Base-by-base conservation (phyloP, 2,329 filamentous ascomycete genomes). In the Penicillium paneum region DNA sequence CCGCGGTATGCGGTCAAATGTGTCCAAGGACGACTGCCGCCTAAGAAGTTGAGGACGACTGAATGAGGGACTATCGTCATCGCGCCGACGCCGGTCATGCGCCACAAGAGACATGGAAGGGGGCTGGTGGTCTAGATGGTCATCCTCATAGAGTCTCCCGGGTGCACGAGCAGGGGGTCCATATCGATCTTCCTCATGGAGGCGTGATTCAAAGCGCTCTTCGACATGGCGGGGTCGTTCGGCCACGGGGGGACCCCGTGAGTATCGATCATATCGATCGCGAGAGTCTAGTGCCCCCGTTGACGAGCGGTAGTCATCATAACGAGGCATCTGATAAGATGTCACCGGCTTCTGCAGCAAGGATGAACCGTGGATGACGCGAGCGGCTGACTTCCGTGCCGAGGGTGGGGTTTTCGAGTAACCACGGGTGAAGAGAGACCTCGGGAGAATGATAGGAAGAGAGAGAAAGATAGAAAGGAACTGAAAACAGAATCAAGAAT, bases 11-110 rank as follows among this genome's bases (percentile, higher is more conserved):
- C 91, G 86, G 73, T 97, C 92, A 68, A 91, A 96, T 0, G 89
- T 96, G 71, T 96, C 92, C 36, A 96, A 80, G 49, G 91, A 96
- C 13, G 91, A 96, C 71, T 96, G 91, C 40, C 92, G 84, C 54
- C 92, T 84, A 47, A 94, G 68, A 59, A 92, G 80, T 29, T 80
- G 79, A 2, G 91, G 91, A 42, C 88, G 81, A 32, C 81, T 79
- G 42, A 65, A 62, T 21, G 77, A 76, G 40, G 79, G 74, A 50
- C 79, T 74, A 3, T 81, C 82, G 10, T 82, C 81, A 49, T 60
- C 58, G 31, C 83, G 81, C 49, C 81, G 78, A 54, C 84, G 83
- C 62, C 78, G 72, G 48, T 82, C 78, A 42, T 81, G 83, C 49
- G 83, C 81, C 54, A 76, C 81, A 60, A 85, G 72, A 7, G 81